Evolutionary conservation across 495 filamentous ascomycete genomes (phyloP).

Genomic region (Aspergillus egyptiacus): DNA sequence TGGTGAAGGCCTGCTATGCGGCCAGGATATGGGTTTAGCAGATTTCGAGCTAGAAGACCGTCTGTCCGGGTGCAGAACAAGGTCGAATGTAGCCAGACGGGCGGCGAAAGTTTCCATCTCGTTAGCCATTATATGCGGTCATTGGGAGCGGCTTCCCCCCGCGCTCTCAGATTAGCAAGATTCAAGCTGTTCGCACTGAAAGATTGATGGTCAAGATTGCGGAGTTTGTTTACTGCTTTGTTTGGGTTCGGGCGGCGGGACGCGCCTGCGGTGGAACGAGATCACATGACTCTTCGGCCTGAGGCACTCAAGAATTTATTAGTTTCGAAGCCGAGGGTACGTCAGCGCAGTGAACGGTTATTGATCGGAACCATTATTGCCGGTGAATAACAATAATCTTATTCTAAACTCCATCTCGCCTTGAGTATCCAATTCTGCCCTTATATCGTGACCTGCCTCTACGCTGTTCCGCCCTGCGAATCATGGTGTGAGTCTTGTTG

Average conservation of each 20-base stretch:
- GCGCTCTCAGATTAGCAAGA: neutral
- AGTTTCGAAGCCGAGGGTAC: conserved; percentile 22
- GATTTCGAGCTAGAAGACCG: conserved; percentile 61
- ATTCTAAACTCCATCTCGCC: neutral
- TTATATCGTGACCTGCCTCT: conserved; percentile 9
- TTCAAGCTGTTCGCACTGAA: neutral
- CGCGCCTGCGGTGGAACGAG: conserved; percentile 23
- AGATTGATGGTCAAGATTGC: neutral
- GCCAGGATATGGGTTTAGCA: conserved; percentile 64
- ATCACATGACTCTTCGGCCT: conserved; percentile 13
- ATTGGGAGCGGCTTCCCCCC: neutral
- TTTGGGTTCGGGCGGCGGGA: conserved; percentile 23
- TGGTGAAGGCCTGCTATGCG: conserved; percentile 60
- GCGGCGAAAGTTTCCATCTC: conserved; percentile 60
- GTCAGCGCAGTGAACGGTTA: conserved; percentile 15
- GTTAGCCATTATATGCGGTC: conserved; percentile 24
- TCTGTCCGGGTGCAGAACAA: conserved; percentile 51
- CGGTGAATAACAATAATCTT: conserved; percentile 12
- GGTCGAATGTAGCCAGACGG: conserved; percentile 70
- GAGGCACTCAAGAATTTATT: conserved; percentile 2
- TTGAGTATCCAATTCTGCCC: neutral
- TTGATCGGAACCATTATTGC: neutral
- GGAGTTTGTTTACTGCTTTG: conserved; percentile 30
- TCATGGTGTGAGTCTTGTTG: conserved; percentile 23
- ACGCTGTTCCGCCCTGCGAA: neutral